Conservation (phyloP, 2,329 filamentous ascomycete genomes). For the Curvularia sp. region DNA sequence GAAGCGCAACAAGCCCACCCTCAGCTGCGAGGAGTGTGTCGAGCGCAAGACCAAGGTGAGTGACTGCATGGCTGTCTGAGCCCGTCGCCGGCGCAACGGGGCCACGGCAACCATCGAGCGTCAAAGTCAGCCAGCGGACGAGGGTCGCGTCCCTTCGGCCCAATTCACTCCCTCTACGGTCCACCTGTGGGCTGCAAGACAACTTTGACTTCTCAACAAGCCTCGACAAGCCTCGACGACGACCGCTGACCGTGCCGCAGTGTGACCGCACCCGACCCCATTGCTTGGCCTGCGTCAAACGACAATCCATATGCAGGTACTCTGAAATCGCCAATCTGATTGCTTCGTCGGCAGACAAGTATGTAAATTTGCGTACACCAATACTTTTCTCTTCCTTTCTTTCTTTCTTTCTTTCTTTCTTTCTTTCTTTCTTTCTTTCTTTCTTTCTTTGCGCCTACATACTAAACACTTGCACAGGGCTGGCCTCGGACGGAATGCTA, state of each 20-base stretch:
- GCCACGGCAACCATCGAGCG: too few relatives aligned
- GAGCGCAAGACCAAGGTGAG: conserved; percentile 81
- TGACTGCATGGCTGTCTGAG: neutral
- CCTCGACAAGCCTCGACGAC: neutral
- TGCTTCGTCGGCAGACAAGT: conserved; percentile 64
- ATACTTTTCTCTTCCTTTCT: too few relatives aligned
- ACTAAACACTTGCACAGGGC: conserved; percentile 37
- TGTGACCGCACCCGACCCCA: conserved; percentile 74
- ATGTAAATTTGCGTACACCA: conserved; percentile 19
- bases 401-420: neutral
- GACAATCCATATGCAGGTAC: conserved; percentile 77
- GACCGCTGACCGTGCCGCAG: conserved; percentile 52
- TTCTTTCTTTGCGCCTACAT: conserved; percentile 1
- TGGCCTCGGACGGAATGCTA: conserved; percentile 33
- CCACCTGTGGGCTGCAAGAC: neutral
- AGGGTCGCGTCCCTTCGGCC: neutral
- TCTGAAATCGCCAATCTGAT: conserved; percentile 78
- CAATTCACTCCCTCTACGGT: neutral
- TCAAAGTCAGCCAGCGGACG: too few relatives aligned
- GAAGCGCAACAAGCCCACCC: conserved; percentile 82
- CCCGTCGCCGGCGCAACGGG: neutral
- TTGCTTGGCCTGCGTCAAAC: conserved; percentile 69
- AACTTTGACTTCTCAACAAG: neutral
- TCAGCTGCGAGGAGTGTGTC: conserved; percentile 81
- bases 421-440: neutral